Base-by-base conservation (phyloP, 1,139 yeast genomes). In the Arxiozyma bovina region DNA sequence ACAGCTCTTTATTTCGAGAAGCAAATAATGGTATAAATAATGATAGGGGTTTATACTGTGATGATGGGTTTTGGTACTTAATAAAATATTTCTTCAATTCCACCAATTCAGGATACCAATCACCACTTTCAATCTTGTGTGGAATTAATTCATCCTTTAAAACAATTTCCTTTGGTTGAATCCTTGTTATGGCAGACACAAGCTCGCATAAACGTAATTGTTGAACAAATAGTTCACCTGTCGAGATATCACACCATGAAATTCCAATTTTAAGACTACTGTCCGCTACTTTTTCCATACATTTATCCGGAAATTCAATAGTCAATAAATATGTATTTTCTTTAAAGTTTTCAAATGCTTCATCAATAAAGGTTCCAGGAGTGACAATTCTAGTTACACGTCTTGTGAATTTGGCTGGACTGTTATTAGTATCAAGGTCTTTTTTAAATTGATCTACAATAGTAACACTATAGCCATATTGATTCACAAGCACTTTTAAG, bases 311-410 rank as follows among this genome's bases (percentile, higher is more conserved):
- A 50, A 86, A 74, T 6, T 80, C 77, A 15, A 91, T 74, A 4
- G 90, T 79, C 45, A 86, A 74, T 42, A 91, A 72, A 65, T 77
- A 90, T 63, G 90, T 89, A 61, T 87, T 86, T 52, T 79, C 78
- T 58, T 80, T 81, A 57, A 81, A 81, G 63, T 90, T 86, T 61
- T 93, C 74, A 59, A 91, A 85, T 0, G 87, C 81, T 62, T 93
- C 98, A 63, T 89, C 96, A 15, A 91, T 79, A 52, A 93, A 77
- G 0, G 98, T 93, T 1, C 99, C 99, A 0, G 98, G 97, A 0
- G 97, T 85, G 1, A 93, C 81, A 8, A 91, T 82, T 49, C 98
- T 75, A 5, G 90, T 79, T 0, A 94, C 81, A 44, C 86, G 82
- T 46, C 99, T 74, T 53, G 79, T 81, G 45, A 83, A 78, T 38